Conservation (phyloP, 108 stramenopile genomes). For the Aurantiochytrium sp. region DNA sequence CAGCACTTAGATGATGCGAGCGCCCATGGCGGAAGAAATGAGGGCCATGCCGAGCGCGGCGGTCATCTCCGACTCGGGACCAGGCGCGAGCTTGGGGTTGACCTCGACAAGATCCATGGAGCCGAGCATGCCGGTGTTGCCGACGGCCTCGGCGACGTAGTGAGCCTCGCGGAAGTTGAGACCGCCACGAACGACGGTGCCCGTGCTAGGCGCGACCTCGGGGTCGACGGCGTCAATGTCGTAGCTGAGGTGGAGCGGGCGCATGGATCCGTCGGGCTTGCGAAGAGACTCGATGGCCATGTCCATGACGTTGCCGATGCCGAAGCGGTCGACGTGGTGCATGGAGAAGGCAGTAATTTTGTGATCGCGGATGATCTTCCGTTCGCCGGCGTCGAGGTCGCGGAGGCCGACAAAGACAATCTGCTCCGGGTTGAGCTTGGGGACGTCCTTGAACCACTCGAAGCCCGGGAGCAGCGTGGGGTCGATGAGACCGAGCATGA, state of each 20-base stretch:
- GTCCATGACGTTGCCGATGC: conserved; percentile 94
- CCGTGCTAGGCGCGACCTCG: conserved; percentile 86
- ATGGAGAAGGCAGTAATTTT: conserved; percentile 79
- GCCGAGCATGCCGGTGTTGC: conserved; percentile 71
- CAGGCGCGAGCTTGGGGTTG: conserved; percentile 68
- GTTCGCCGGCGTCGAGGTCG: conserved; percentile 85
- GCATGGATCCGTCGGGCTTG: conserved; percentile 36
- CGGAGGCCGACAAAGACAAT: conserved; percentile 93
- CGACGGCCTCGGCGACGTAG: conserved; percentile 82
- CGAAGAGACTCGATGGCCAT: conserved; percentile 74
- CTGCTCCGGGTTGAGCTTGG: conserved; percentile 34
- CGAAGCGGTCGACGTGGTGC: conserved; percentile 84
- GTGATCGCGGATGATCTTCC: conserved; percentile 60
- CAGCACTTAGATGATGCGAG: not conserved
- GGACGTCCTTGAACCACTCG: conserved; percentile 62
- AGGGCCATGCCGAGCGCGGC: conserved; percentile 74
- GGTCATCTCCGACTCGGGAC: conserved; percentile 65
- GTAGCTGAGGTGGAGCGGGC: conserved; percentile 57
- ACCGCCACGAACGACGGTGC: conserved; percentile 92
- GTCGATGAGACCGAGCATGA: conserved; percentile 73
- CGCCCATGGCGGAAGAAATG: conserved; percentile 41
- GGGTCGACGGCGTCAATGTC: conserved; percentile 99
- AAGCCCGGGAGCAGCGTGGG: conserved; percentile 70
- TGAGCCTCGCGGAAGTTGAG: conserved; percentile 94
- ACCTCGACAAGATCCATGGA: conserved; percentile 97